Percentiles rank a stretch among this genome's conserved stretches.
These are phyloP conservation scores for Pseudocercospora vitis DNA, from an alignment of 2,329 filamentous ascomycete genomes.

Conservation along the genomic window DNA sequence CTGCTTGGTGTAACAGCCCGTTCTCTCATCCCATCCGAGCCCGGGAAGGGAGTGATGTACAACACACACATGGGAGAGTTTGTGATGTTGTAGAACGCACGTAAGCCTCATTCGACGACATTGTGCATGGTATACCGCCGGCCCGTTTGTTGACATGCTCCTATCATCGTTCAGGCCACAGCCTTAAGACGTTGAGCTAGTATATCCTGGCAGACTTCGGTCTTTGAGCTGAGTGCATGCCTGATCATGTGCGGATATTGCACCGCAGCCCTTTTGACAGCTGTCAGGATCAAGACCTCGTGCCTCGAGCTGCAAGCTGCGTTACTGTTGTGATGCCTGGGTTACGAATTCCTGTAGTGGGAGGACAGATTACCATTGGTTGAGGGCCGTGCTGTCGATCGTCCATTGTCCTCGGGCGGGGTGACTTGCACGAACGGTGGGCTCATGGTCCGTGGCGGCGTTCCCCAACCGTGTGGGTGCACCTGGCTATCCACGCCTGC, in stretches of 20 bases:
- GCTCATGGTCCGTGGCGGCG: not conserved
- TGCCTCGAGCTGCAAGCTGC: no score
- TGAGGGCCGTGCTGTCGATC: not conserved
- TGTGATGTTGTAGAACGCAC: conserved; percentile 1
- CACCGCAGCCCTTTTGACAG: conserved; percentile 5
- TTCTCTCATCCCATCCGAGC: not conserved
- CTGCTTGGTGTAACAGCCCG: not conserved
- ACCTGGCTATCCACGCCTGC: not conserved
- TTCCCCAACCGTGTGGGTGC: not conserved
- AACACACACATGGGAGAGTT: conserved; percentile 8
- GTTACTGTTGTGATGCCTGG: no score
- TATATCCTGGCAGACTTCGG: not conserved
- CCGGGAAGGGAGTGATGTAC: not conserved
- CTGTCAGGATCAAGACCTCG: conserved; percentile 5
- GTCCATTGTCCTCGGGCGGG: not conserved
- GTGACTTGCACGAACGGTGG: not conserved
- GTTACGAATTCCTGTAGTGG: no score
- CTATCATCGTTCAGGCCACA: not conserved
- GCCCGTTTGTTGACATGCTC: not conserved
- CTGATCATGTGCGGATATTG: not conserved
- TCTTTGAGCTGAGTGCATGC: not conserved
- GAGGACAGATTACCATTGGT: not conserved
- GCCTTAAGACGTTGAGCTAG: not conserved
- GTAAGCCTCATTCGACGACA: not conserved
- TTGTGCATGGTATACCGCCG: not conserved